Evolutionary conservation across 2,329 filamentous ascomycete genomes (phyloP).

Genomic region (Phialophora macrospora): DNA sequence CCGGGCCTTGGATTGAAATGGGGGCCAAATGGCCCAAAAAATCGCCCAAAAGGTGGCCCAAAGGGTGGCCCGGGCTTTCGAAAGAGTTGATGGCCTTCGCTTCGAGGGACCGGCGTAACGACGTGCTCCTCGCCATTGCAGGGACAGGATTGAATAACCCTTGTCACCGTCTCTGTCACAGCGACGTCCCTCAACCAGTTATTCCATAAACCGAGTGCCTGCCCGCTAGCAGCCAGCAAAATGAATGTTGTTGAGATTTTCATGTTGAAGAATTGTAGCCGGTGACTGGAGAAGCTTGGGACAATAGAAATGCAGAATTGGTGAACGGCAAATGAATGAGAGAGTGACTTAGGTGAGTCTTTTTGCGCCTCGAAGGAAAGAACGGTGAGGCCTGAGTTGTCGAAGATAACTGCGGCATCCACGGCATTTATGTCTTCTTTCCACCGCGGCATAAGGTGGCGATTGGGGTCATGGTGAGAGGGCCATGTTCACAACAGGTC

Average conservation of each 20-base stretch:
- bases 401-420: conserved; percentile 8
- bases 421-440: conserved; percentile 30
- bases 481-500: conserved; percentile 27
- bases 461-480: conserved; percentile 9
- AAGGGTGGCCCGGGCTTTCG: background rate
- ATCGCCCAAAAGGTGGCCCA: background rate
- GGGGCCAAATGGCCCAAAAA: conserved; percentile 8
- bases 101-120: conserved; percentile 14
- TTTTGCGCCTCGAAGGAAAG: conserved; percentile 25
- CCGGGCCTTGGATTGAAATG: conserved; percentile 3
- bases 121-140: conserved; percentile 31
- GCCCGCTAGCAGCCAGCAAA: conserved; percentile 24
- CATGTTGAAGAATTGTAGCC: conserved; percentile 13
- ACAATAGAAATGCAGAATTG: conserved; percentile 2
- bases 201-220: conserved; percentile 26
- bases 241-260: conserved; percentile 26
- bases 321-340: conserved; percentile 21
- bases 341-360: conserved; percentile 28
- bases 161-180: conserved; percentile 30
- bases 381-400: conserved; percentile 23
- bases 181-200: conserved; percentile 29
- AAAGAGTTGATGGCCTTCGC: conserved; percentile 4
- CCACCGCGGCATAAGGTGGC: background rate
- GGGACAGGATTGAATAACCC: conserved; percentile 27
- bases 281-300: background rate